Conservation (phyloP, 2,329 filamentous ascomycete species). For the Aspergillus sp. region DNA sequence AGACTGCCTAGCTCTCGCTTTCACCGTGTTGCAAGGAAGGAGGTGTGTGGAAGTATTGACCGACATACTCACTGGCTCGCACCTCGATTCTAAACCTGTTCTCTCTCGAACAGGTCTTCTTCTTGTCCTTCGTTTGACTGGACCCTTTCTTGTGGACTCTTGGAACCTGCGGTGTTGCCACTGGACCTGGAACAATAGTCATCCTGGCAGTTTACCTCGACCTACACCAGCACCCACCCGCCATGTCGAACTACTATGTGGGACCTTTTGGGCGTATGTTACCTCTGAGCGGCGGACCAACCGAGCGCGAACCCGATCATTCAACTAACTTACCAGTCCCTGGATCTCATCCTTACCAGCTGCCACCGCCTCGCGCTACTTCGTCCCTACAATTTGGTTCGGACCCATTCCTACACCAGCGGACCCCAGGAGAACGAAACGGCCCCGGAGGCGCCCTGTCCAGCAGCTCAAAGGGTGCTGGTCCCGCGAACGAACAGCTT, state of each 20-base stretch:
- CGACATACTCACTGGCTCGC: not conserved
- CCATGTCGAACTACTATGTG: conserved; percentile 38
- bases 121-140: not conserved
- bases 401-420: conserved; percentile 30
- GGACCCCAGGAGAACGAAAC: conserved; percentile 21
- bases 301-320: conserved; percentile 26
- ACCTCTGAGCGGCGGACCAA: conserved; percentile 26
- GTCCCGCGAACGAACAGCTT: conserved; percentile 28
- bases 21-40: not conserved
- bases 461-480: conserved; percentile 11
- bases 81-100: not conserved
- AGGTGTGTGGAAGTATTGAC: conserved; percentile 5
- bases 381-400: conserved; percentile 35
- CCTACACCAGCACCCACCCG: conserved; percentile 1
- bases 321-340: conserved; percentile 32
- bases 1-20: not conserved
- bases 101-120: not conserved
- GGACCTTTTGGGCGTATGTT: conserved; percentile 43
- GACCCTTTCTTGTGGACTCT: not conserved
- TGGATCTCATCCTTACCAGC: conserved; percentile 37
- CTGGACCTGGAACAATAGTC: conserved; percentile 8
- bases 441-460: conserved; percentile 18
- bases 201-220: not conserved
- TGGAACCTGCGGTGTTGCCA: conserved; percentile 11
- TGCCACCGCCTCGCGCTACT: conserved; percentile 38